Base-by-base conservation (phyloP, 129 eudicot species). In the sunflower (Helianthus annuus) region DNA sequence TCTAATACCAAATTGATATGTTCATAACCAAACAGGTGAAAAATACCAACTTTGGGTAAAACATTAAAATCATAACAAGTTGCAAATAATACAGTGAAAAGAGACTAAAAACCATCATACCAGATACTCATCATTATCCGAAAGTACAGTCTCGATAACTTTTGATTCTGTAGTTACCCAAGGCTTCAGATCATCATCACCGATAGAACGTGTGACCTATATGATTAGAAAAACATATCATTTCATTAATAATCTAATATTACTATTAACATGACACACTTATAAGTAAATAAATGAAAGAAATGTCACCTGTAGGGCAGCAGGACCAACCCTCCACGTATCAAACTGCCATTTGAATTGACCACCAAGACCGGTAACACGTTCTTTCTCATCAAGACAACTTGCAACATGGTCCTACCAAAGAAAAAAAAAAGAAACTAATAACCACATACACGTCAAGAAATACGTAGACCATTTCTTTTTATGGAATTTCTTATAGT, bases 101-200 rank as follows among this genome's bases (percentile, higher is more conserved):
- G n/a, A n/a, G n/a, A n/a, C n/a, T n/a, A n/a, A n/a, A n/a, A n/a
- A n/a, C n/a, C n/a, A n/a, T n/a, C n/a, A n/a, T n/a, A n/a, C n/a
- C n/a, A n/a, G n/a, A n/a, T n/a, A n/a, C n/a, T n/a, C n/a, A n/a
- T n/a, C n/a, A n/a, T n/a, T n/a, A n/a, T n/a, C n/a, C n/a, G n/a
- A n/a, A n/a, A n/a, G n/a, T n/a, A n/a, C n/a, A n/a, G 91, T 88
- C 62, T 86, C 96, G 0, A 88, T 88, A 72, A 95, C 85, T 83
- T 95, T 97, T 17, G 99, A 97, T 80, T 91, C 99, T 14, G 99
- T 97, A 34, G 99, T 95, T 59, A 95, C 99, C 38, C 84, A 84
- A 64, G 99, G 99, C 87, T 95, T 95, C 75, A 95, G 84, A 85
- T 95, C 99, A 72, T 88, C 97, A 76, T 95, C 99, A 71, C 97